phyloP scores from a whole-genome alignment of 805 yeast species.

The Lipomyces sp. region DNA sequence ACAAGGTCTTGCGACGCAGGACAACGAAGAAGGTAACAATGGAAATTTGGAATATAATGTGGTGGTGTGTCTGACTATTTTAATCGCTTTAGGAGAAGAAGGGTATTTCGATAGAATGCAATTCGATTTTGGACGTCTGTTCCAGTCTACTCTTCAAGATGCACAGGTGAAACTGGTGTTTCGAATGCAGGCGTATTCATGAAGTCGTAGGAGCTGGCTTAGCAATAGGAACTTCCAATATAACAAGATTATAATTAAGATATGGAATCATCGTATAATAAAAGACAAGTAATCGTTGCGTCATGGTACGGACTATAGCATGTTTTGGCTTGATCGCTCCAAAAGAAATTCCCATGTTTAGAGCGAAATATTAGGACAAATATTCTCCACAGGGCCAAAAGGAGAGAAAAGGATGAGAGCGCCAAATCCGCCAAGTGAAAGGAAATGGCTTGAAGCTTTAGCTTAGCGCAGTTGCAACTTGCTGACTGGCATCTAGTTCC shows the following conservation, averaged over 20 bases:
- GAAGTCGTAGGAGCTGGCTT: conserved; percentile 18
- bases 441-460: too few relatives aligned
- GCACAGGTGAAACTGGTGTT: conserved; percentile 78
- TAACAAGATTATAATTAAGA: background rate
- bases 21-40: conserved; percentile 20
- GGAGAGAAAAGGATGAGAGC: too few relatives aligned
- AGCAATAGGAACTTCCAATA: background rate
- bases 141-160: conserved; percentile 69
- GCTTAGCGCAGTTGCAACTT: too few relatives aligned
- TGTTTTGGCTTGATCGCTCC: too few relatives aligned
- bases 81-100: conserved; percentile 7
- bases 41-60: background rate
- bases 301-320: too few relatives aligned
- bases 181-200: conserved; percentile 59
- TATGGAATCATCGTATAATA: background rate
- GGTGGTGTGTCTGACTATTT: background rate
- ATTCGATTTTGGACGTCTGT: conserved; percentile 54
- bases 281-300: too few relatives aligned
- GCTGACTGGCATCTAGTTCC: too few relatives aligned
- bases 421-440: too few relatives aligned
- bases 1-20: conserved; percentile 38
- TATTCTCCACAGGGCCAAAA: too few relatives aligned
- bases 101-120: conserved; percentile 33
- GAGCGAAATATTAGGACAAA: too few relatives aligned
- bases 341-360: too few relatives aligned